A percentile compares a stretch with the other conserved stretches of the same genome.
Evolutionary conservation across 2,329 filamentous ascomycete species (phyloP).

Genomic region (Ophiostoma sp.): DNA sequence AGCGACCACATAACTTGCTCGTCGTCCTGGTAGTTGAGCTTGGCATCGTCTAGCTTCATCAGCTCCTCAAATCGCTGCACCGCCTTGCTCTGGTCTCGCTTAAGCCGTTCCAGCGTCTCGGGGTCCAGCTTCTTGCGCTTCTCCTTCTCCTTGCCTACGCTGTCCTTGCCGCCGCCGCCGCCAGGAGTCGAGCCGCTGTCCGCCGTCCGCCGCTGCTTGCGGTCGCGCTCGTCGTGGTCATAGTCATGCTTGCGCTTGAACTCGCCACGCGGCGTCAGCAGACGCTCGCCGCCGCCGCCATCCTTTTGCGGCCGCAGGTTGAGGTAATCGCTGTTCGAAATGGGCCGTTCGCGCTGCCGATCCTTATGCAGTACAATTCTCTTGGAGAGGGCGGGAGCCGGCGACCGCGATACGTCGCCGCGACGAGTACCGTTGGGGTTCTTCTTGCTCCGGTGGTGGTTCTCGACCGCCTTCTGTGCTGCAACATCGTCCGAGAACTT

Average conservation of each 20-base stretch:
- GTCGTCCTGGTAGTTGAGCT: slow-evolving; percentile 35
- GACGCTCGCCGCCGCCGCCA: slow-evolving; percentile 41
- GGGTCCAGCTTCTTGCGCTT: slow-evolving; percentile 35
- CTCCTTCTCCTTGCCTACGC: slow-evolving; percentile 38
- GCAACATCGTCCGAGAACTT: slow-evolving; percentile 73
- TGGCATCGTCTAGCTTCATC: slow-evolving; percentile 36
- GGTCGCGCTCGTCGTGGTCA: slow-evolving; percentile 46
- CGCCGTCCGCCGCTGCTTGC: slow-evolving; percentile 34
- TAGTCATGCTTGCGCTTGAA: slow-evolving; percentile 58
- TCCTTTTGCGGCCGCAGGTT: slow-evolving; percentile 27
- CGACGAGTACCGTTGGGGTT: slow-evolving; percentile 62
- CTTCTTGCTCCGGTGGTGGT: slow-evolving; percentile 93
- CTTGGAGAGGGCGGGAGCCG: slow-evolving; percentile 53
- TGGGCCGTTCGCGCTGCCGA: slow-evolving; percentile 43
- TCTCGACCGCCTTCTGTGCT: slow-evolving; percentile 76
- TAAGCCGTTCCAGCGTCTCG: slow-evolving; percentile 36
- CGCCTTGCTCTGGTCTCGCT: slow-evolving; percentile 34
- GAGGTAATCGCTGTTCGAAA: slow-evolving; percentile 31
- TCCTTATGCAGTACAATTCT: slow-evolving; percentile 44
- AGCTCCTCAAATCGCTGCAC: slow-evolving; percentile 38
- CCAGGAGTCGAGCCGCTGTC: slow-evolving; percentile 30
- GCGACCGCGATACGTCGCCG: slow-evolving; percentile 56
- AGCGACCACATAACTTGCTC: slow-evolving; percentile 39
- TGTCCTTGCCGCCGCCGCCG: slow-evolving; percentile 31
- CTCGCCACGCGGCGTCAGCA: slow-evolving; percentile 44